Evolutionary conservation across 2,329 filamentous ascomycete species (phyloP).

Genomic region (Leptographium radiaticola): DNA sequence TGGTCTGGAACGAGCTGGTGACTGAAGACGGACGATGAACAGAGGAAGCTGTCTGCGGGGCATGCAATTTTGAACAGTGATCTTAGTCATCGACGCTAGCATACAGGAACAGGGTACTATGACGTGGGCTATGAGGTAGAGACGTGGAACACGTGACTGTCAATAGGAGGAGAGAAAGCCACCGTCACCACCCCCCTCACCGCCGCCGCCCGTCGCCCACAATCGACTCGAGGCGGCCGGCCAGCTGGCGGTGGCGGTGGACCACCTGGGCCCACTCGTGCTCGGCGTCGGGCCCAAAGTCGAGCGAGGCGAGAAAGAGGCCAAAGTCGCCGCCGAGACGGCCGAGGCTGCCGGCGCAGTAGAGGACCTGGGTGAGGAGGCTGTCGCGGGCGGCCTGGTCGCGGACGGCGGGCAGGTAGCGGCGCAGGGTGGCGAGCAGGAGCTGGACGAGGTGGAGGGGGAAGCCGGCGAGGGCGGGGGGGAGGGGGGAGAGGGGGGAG

Average conservation of each 20-base stretch:
- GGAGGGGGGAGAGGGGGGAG: constrained; percentile 45
- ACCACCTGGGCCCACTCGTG: constrained; percentile 81
- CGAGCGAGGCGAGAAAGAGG: constrained; percentile 61
- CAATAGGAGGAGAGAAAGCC: no score
- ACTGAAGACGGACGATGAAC: neutral
- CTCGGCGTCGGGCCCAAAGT: constrained; percentile 29
- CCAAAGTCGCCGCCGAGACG: constrained; percentile 87
- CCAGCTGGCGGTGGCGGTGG: constrained; percentile 73
- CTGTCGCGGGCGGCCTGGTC: constrained; percentile 75
- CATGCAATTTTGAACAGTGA: neutral
- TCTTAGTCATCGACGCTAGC: neutral
- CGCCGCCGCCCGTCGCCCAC: constrained; percentile 26
- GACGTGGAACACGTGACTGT: no score
- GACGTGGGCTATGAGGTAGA: no score
- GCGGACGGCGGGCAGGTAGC: constrained; percentile 68
- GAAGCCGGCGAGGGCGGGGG: constrained; percentile 70
- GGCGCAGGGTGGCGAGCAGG: constrained; percentile 60
- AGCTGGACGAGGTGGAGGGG: constrained; percentile 72
- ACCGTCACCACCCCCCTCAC: no score
- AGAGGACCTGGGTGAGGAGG: constrained; percentile 81
- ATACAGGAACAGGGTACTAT: neutral
- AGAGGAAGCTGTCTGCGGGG: neutral
- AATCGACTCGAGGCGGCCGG: constrained; percentile 61
- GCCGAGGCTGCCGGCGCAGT: constrained; percentile 83
- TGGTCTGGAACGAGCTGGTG: neutral